Evolutionary conservation across 306 rosid species (phyloP).

Genomic region (Prunus salicina): DNA sequence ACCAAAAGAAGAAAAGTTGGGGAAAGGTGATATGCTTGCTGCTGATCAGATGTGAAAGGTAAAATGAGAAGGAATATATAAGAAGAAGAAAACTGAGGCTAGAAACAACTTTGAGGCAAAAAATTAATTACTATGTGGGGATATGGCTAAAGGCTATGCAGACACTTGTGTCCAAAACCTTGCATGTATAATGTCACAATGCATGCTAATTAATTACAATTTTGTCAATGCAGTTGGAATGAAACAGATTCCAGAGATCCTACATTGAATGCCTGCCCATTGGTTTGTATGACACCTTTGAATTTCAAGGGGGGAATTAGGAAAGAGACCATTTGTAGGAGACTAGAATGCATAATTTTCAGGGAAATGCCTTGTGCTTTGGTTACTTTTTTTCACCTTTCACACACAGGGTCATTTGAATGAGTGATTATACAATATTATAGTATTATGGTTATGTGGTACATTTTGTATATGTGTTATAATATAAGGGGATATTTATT

Average conservation of each 20-base stretch:
- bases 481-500: too few species aligned
- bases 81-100: neutral
- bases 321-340: neutral
- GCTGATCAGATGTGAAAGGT: too few species aligned
- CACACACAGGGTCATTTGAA: neutral
- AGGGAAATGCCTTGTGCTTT: too few species aligned
- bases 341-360: neutral
- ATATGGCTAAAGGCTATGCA: neutral
- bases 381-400: neutral
- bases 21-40: neutral
- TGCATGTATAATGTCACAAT: neutral
- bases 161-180: constrained; percentile 10
- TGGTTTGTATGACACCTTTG: constrained; percentile 4
- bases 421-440: neutral
- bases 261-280: neutral
- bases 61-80: too few species aligned
- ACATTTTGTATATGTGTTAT: too few species aligned
- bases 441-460: too few species aligned
- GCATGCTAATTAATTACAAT: neutral
- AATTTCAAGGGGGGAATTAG: neutral
- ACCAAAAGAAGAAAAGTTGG: neutral
- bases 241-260: neutral
- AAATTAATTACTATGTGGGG: neutral
- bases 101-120: neutral
- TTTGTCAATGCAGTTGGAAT: neutral